Base-by-base conservation (phyloP, 1,284 basidiomycete genomes). In the Fomitiporia mediterranea region DNA sequence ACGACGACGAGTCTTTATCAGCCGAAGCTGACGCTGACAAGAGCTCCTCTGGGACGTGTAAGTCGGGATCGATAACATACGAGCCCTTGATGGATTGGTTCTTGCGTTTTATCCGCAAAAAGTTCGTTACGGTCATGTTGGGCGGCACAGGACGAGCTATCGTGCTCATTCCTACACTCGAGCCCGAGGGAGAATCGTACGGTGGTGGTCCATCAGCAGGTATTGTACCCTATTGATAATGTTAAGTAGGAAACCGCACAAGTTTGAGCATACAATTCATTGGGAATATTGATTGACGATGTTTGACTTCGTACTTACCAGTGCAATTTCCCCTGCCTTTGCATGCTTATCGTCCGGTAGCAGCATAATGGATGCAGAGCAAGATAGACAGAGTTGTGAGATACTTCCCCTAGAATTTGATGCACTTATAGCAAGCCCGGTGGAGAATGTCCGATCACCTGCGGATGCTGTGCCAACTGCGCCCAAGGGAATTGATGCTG, bases 51-150 rank as follows among this genome's bases (percentile, higher is more conserved):
- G 59, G 59, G 6, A 58, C 49, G 6, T 40, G 35, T 25, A 54
- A 49, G 9, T 39, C 49, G 23, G 56, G 39, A 49, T 58, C 56
- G 34, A 60, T 55, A 39, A 59, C 47, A 46, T 55, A 59, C 13
- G 38, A 50, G 2, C 53, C 57, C 28, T 44, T 55, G 35, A 55
- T 59, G 1, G 53, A 55, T 15, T 19, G 21, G 19, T 50, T 54
- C 3, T n/a, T 17, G 15, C 52, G 53, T 32, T 46, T 51, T 7
- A 59, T 54, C 19, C 28, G 35, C n/a, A 51, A n/a, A 32, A 54
- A 37, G 23, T 59, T 59, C 25, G 48, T 17, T 13, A 47, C n/a
- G 25, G 46, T 9, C 13, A 48, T 5, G 37, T 48, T 49, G 8
- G 38, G 37, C 30, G 25, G 25, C 4, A 7, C 17, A 9, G 23